Evolutionary conservation across 176 grass and related monocot species (phyloP), one percentile per base, ranked within the genome.

Genomic region (Oryza glaberrima): DNA sequence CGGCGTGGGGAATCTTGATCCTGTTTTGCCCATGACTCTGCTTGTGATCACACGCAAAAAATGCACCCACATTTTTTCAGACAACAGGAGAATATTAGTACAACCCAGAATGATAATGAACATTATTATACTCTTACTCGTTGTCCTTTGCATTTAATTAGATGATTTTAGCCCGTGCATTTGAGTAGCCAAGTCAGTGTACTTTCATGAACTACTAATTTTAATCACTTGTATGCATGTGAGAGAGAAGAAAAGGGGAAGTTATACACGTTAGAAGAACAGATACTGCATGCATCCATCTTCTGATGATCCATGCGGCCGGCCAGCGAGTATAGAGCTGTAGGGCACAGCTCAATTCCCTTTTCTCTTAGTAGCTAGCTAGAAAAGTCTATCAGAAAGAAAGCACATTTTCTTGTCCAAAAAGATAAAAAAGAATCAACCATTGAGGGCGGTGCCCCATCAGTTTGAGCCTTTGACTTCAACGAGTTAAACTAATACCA

Each of bases 391-490:
- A 49, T 46, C 22, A 30, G 4, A n/a, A 63, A 66, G 6, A 67
- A 79, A 45, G 9, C 2, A 49, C 43, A 44, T 44, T 14, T 80
- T 16, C 19, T 80, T 81, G 3, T 22, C 1, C 65, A 45, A 70
- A 69, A 54, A 52, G 43, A 49, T 32, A n/a, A n/a, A 81, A 81
- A 80, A 11, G 12, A 80, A 69, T 28, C 46, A 80, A 16, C 56
- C 58, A 5, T 4, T 77, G 49, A 65, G 22, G 14, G 38, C 5
- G 22, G 38, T 3, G 8, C 20, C 7, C n/a, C 58, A 23, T 63
- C 13, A 23, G n/a, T 11, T 63, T 63, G 58, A 63, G 7, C 58
- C n/a, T 63, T 63, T 63, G 58, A 23, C 58, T 63, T 23, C 58
- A 63, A 63, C 58, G 11, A 2, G 20, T 20, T 12, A 49, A 49